Percentiles rank a stretch among this genome's conserved stretches.
phyloP scores from a whole-genome alignment of 2,329 filamentous ascomycete species.

The Venturia oleaginea region DNA sequence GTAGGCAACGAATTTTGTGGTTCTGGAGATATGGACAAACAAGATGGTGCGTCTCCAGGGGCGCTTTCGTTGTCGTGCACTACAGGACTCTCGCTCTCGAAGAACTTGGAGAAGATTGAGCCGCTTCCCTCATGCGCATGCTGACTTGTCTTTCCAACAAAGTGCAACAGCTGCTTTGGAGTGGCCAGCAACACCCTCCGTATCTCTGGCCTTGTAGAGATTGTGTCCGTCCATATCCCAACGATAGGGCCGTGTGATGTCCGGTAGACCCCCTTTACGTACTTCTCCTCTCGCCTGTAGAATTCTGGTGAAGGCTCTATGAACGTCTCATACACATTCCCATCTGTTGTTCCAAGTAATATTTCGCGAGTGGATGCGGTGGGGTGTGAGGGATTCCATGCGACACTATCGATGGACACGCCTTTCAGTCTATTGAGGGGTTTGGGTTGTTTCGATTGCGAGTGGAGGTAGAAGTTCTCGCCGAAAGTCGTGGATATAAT shows the following conservation, averaged over 20 bases:
- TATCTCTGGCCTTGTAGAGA: slow-evolving; percentile 59
- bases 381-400: slow-evolving; percentile 89
- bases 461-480: slow-evolving; percentile 97
- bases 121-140: slow-evolving; percentile 68
- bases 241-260: slow-evolving; percentile 74
- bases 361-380: slow-evolving; percentile 95
- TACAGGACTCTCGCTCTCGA: slow-evolving; percentile 75
- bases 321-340: slow-evolving; percentile 88
- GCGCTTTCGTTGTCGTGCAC: slow-evolving; percentile 62
- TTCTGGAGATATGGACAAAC: slow-evolving; percentile 70
- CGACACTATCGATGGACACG: slow-evolving; percentile 78
- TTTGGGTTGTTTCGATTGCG: slow-evolving; percentile 82
- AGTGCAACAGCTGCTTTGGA: slow-evolving; percentile 67
- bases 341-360: slow-evolving; percentile 81
- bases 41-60: slow-evolving; percentile 51
- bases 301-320: slow-evolving; percentile 93
- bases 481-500: slow-evolving; percentile 83
- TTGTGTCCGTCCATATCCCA: slow-evolving; percentile 73
- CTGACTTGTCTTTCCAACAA: slow-evolving; percentile 67
- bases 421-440: slow-evolving; percentile 73
- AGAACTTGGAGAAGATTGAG: slow-evolving; percentile 78
- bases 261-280: slow-evolving; percentile 75
- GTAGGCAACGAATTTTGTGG: slow-evolving; percentile 40
- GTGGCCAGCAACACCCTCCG: slow-evolving; percentile 75
- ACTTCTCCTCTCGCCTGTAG: slow-evolving; percentile 90